A percentile compares a stretch with the other conserved stretches of the same genome.
Evolutionary conservation across 2,329 filamentous ascomycete genomes (phyloP).

Genomic region (Paraconiothyrium brasiliense): DNA sequence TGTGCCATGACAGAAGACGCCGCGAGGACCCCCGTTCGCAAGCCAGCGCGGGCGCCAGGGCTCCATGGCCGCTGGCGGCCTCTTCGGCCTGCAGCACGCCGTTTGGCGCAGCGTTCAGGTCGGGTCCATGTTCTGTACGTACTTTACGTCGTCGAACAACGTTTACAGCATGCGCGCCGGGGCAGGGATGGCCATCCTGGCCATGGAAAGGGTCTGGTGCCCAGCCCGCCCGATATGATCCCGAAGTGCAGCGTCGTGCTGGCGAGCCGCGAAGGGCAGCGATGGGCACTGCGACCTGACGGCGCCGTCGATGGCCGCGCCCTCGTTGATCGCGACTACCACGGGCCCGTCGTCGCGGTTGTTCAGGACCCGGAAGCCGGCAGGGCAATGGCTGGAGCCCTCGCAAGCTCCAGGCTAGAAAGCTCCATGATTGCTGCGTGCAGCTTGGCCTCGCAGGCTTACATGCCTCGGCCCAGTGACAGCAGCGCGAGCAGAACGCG

Average conservation of each 20-base stretch:
- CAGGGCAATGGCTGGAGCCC: slow-evolving; percentile 8
- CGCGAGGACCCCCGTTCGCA: slow-evolving; percentile 28
- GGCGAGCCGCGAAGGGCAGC: slow-evolving; percentile 19
- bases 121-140: slow-evolving; percentile 24
- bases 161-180: slow-evolving; percentile 28
- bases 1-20: slow-evolving; percentile 42
- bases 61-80: slow-evolving; percentile 22
- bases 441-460: no score
- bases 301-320: slow-evolving; percentile 6
- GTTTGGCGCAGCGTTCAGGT: slow-evolving; percentile 31
- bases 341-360: slow-evolving; percentile 14
- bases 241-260: slow-evolving; percentile 21
- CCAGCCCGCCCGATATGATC: slow-evolving; percentile 23
- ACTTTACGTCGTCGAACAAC: slow-evolving; percentile 25
- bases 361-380: slow-evolving; percentile 26
- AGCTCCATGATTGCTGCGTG: neutral
- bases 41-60: slow-evolving; percentile 20
- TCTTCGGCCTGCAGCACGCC: slow-evolving; percentile 37
- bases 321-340: slow-evolving; percentile 24
- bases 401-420: neutral
- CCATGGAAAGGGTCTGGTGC: slow-evolving; percentile 16
- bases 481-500: slow-evolving; percentile 3
- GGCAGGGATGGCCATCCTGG: slow-evolving; percentile 26
- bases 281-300: slow-evolving; percentile 20
- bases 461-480: slow-evolving; percentile 2